Evolutionary conservation across 352 stramenopile species (phyloP).

Genomic region (Phytopythium litorale): DNA sequence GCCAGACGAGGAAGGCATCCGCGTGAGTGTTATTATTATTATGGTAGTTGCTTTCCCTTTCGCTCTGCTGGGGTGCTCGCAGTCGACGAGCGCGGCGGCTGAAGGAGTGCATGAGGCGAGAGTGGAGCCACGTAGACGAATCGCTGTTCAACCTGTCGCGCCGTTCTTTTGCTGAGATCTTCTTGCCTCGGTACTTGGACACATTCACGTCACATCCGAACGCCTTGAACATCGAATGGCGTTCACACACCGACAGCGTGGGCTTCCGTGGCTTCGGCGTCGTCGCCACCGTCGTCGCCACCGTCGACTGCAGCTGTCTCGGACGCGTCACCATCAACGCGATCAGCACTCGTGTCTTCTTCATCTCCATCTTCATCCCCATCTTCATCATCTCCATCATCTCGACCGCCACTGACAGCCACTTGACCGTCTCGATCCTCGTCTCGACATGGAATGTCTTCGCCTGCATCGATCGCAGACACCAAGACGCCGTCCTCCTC

Average conservation of each 20-base stretch:
- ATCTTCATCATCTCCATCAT: background rate
- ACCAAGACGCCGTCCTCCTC: background rate
- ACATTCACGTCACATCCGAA: background rate
- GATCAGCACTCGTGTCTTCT: background rate
- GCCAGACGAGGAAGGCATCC: background rate
- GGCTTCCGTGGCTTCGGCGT: background rate
- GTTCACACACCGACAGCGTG: background rate
- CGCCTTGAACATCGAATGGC: background rate
- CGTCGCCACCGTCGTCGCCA: background rate
- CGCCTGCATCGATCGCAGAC: background rate
- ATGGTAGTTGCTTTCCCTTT: background rate
- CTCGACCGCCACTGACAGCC: background rate
- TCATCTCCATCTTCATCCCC: background rate
- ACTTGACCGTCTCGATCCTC: background rate
- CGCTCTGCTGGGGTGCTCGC: background rate
- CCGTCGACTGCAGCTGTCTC: background rate
- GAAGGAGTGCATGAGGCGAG: background rate
- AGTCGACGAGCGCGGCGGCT: background rate
- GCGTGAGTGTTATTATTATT: conserved; percentile 5
- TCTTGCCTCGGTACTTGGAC: background rate
- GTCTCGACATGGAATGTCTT: background rate
- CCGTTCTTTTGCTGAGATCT: background rate
- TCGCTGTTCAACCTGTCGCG: background rate
- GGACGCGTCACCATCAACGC: background rate
- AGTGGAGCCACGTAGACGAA: background rate